Evolutionary conservation across 108 stramenopile genomes (phyloP).

Genomic region (Parietichytrium sp.): DNA sequence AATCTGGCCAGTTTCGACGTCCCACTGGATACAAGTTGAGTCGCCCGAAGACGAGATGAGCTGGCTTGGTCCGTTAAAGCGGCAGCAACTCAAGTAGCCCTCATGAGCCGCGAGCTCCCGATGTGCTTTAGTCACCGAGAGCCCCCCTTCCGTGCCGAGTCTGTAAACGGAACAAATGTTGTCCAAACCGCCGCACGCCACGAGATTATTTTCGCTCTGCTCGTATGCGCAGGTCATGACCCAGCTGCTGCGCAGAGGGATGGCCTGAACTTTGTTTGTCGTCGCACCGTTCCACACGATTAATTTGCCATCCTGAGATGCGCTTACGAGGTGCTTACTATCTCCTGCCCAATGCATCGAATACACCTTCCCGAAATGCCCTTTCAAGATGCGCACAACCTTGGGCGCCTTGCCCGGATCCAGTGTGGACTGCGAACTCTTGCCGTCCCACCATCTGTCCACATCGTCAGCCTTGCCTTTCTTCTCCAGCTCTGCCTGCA

Average conservation of each 20-base stretch:
- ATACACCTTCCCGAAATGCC: constrained; percentile 97
- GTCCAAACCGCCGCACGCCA: constrained; percentile 98
- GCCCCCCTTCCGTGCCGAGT: constrained; percentile 45
- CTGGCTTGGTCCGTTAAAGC: constrained; percentile 76
- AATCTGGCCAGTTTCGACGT: constrained; percentile 75
- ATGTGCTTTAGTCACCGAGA: constrained; percentile 61
- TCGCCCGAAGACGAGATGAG: constrained; percentile 92
- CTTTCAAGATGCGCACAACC: constrained; percentile 75
- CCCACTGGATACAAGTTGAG: constrained; percentile 94
- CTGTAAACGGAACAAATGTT: constrained; percentile 97
- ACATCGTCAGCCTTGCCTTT: neutral
- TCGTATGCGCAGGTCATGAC: constrained; percentile 99
- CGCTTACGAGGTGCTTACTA: constrained; percentile 69
- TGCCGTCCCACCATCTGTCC: neutral
- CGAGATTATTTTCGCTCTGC: constrained; percentile 73
- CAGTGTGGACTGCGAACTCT: neutral
- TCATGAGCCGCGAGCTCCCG: constrained; percentile 94
- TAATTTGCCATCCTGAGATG: constrained; percentile 96
- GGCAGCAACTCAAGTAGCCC: constrained; percentile 94
- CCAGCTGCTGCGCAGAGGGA: constrained; percentile 90
- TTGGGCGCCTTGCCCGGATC: neutral
- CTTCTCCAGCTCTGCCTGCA: neutral
- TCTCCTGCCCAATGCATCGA: constrained; percentile 94
- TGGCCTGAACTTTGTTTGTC: constrained; percentile 54
- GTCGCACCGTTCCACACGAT: constrained; percentile 85